Base-by-base conservation (phyloP, 2,329 filamentous ascomycete genomes). In the Verticillium zaregamsianum region DNA sequence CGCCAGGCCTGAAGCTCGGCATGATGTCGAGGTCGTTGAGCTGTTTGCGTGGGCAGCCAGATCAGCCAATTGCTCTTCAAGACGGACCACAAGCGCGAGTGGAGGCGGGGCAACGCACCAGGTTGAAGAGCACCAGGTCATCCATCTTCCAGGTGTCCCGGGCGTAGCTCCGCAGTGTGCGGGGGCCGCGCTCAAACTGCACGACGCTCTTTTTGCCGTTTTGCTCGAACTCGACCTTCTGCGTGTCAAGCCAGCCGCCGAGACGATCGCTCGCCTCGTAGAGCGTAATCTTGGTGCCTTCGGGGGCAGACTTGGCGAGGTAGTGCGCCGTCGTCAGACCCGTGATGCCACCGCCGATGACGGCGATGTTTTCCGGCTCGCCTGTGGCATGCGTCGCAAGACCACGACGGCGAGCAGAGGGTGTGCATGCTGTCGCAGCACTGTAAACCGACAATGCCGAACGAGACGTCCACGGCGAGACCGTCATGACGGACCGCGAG, bases 161-260 rank as follows among this genome's bases (percentile, higher is more conserved):
- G 67, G 72, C 66, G 72, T 80, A 66, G 75, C 85, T 78, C 62
- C 90, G 83, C 67, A 97, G 77, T 60, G 91, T 91, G 68, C 94
- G 85, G 25, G 95, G 91, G 0, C 94, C 95, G 67, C 86, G 85
- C 77, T 99, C 94, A 69, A 98, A 92, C 32, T 91, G 75, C 37
- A 97, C 84, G 3, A 70, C 73, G 15, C 75, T 78, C 57, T 82
- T 76, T 25, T 82, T 80, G 17, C 86, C 90, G 40, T 83, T 80
- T 5, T 81, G 76, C 11, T 76, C 72, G 15, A 90, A 84, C 1
- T 84, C 74, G 14, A 90, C 80, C 58, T 77, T 78, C 66, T 88
- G 83, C 2, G 90, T 92, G 65, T 87, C 79, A 49, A 98, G 80
- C 93, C 93, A 98, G 55, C 95, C 95, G 54, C 95, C 95, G 1